phyloP scores from a whole-genome alignment of 2,329 filamentous ascomycete genomes.

The Lithohypha guttulata region DNA sequence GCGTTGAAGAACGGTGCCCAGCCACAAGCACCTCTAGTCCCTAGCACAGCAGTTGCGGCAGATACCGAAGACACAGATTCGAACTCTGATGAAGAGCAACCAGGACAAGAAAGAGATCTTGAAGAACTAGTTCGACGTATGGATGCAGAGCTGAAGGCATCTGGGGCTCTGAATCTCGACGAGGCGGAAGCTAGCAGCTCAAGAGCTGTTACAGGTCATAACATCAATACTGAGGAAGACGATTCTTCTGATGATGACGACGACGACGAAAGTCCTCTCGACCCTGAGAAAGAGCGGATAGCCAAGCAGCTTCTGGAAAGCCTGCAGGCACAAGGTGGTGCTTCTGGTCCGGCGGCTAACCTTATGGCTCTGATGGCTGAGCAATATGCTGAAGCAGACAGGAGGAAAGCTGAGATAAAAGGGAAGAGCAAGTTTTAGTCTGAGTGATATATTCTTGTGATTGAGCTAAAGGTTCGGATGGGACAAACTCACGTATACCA shows the following conservation, averaged over 20 bases:
- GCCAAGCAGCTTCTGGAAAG: conserved; percentile 85
- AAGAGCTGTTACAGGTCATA: conserved; percentile 11
- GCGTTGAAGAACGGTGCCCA: conserved; percentile 15
- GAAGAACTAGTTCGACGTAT: conserved; percentile 47
- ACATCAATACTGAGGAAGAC: too few relatives aligned
- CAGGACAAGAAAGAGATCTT: conserved; percentile 31
- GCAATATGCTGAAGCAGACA: background rate
- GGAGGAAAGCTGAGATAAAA: background rate
- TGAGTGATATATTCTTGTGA: too few relatives aligned
- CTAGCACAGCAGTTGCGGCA: conserved; percentile 8
- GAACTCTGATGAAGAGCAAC: conserved; percentile 34
- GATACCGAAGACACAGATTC: conserved; percentile 13
- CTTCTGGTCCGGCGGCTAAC: conserved; percentile 77
- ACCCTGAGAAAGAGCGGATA: conserved; percentile 75
- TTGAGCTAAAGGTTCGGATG: too few relatives aligned
- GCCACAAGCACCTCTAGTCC: conserved; percentile 16
- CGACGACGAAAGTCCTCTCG: conserved; percentile 36
- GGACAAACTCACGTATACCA: too few relatives aligned
- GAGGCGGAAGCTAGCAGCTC: conserved; percentile 7
- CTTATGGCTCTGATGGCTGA: conserved; percentile 71
- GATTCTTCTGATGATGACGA: conserved; percentile 23
- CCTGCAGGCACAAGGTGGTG: conserved; percentile 80
- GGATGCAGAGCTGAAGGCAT: conserved; percentile 37
- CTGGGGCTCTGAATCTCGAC: conserved; percentile 34
- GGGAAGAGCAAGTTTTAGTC: too few relatives aligned